Evolutionary conservation across 1,284 basidiomycete genomes (phyloP), one percentile per base, ranked within the genome.

Genomic region (Pseudozyma tsukubaensis): DNA sequence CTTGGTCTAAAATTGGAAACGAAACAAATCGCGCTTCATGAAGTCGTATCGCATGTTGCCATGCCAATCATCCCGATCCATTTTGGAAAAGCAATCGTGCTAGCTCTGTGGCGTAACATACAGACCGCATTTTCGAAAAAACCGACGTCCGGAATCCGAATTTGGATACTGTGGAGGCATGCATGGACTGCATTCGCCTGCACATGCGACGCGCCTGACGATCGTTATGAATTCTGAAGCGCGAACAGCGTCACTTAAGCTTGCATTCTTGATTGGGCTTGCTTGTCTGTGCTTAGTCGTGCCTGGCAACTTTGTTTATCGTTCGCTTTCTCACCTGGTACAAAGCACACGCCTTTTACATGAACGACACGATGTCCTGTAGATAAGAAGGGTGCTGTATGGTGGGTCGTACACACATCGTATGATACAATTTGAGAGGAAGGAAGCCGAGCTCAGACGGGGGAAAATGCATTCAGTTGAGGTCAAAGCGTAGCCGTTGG

Each of bases 181-280:
- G 54, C 61, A 57, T 32, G 50, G 13, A n/a, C 16, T 60, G 50
- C 54, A 57, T 47, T 44, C 37, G 44, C 51, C 56, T 69, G 67
- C 67, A 56, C 34, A 42, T 44, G 45, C 54, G 57, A 64, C 67
- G 67, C 61, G 67, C 61, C 45, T 43, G 57, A 60, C 61, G 61
- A 70, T 70, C 61, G 67, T 51, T 53, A 58, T 48, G 48, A 45
- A 19, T 37, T 0, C 16, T 36, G n/a, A 4, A 40, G 16, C 18
- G 49, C 34, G 47, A 49, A 59, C 35, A 47, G 19, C 32, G 37
- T 51, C 18, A 51, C 39, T 42, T 69, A 63, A 69, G 67, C 67
- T 10, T 69, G 67, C 67, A 69, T 51, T 18, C 49, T 29, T 29
- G 24, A 6, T 29, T 29, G 24, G 24, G 24, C 24, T 29, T 29